phyloP scores from a whole-genome alignment of 305 asterid genomes.

The Fraxinus floribunda region DNA sequence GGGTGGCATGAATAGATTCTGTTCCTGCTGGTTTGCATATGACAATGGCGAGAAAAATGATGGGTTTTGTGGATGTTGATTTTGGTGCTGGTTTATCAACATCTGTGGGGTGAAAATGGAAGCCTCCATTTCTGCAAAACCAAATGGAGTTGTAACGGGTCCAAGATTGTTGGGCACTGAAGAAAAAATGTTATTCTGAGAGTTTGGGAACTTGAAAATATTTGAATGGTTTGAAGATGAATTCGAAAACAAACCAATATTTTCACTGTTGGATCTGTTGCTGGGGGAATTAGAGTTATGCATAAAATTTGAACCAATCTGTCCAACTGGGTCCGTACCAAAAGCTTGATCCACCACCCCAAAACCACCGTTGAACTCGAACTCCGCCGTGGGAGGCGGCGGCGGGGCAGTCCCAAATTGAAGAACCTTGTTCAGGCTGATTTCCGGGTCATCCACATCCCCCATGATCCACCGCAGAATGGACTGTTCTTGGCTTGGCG shows the following conservation, averaged over 20 bases:
- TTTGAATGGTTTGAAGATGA: slow-evolving; percentile 23
- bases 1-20: slow-evolving; percentile 46
- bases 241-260: slow-evolving; percentile 35
- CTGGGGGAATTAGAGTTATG: slow-evolving; percentile 19
- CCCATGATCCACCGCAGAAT: slow-evolving; percentile 93
- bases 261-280: slow-evolving; percentile 38
- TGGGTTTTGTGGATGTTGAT: slow-evolving; percentile 53
- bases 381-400: slow-evolving; percentile 42
- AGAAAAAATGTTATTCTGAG: slow-evolving; percentile 30
- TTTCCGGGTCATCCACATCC: slow-evolving; percentile 75
- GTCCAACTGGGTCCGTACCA: slow-evolving; percentile 36
- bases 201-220: slow-evolving; percentile 26
- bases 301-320: slow-evolving; percentile 35
- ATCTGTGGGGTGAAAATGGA: slow-evolving; percentile 51
- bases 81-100: slow-evolving; percentile 67
- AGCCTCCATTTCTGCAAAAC: slow-evolving; percentile 52
- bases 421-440: slow-evolving; percentile 50
- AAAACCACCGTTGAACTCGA: slow-evolving; percentile 57
- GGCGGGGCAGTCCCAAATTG: slow-evolving; percentile 43
- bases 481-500: slow-evolving; percentile 80
- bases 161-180: slow-evolving; percentile 42
- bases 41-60: slow-evolving; percentile 58
- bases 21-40: slow-evolving; percentile 52
- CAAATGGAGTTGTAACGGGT: slow-evolving; percentile 44
- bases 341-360: slow-evolving; percentile 72